Percentiles rank a stretch among this genome's conserved stretches.
Conservation (phyloP, 2,329 filamentous ascomycete species). For the Chaetothyriales sp. region DNA sequence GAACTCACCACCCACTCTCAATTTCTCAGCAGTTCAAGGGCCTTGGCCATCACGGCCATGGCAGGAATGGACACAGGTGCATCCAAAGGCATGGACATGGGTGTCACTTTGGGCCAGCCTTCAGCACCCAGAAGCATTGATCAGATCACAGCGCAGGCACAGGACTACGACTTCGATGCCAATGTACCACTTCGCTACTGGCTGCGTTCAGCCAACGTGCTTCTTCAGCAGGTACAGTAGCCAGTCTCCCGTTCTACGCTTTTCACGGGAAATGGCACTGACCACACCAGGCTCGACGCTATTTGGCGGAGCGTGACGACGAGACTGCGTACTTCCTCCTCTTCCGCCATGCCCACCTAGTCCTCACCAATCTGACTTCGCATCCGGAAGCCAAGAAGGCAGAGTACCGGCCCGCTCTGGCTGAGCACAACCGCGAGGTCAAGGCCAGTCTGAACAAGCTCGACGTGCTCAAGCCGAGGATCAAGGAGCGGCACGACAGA, state of each 20-base stretch:
- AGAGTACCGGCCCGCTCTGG: conserved; percentile 40
- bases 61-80: neutral
- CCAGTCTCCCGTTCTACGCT: neutral
- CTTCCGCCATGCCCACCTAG: conserved; percentile 76
- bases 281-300: conserved; percentile 55
- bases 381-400: conserved; percentile 62
- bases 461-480: conserved; percentile 63
- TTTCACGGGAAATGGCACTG: neutral
- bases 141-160: conserved; percentile 61
- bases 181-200: conserved; percentile 65
- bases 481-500: conserved; percentile 54
- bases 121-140: conserved; percentile 51
- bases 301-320: conserved; percentile 71
- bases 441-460: conserved; percentile 52
- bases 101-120: conserved; percentile 11
- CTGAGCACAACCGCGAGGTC: conserved; percentile 46
- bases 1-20: neutral
- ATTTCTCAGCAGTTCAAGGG: neutral
- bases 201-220: conserved; percentile 62
- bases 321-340: conserved; percentile 80
- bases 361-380: conserved; percentile 55
- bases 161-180: conserved; percentile 66
- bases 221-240: conserved; percentile 59
- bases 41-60: neutral
- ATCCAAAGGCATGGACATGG: neutral